phyloP scores from a whole-genome alignment of 1,284 basidiomycete genomes.

The Trametes sp. region DNA sequence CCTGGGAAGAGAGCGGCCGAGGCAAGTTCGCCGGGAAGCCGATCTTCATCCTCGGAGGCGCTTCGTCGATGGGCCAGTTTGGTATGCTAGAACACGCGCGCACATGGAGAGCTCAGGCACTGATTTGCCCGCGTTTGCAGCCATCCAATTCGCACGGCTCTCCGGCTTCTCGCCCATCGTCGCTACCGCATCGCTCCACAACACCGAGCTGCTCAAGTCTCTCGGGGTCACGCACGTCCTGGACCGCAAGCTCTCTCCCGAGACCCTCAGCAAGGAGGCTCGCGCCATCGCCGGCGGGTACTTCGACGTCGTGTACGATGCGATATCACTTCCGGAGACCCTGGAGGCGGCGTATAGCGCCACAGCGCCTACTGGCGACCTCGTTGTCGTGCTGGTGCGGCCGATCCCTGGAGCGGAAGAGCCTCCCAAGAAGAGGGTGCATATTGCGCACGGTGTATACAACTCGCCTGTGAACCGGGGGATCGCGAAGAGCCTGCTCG shows the following conservation, averaged over 20 bases:
- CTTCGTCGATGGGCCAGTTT: conserved; percentile 47
- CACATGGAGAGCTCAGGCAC: not conserved
- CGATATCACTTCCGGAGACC: conserved; percentile 31
- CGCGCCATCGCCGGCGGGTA: conserved; percentile 24
- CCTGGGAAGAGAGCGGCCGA: conserved; percentile 34
- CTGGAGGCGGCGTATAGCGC: conserved; percentile 35
- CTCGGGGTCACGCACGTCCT: conserved; percentile 37
- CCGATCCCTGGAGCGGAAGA: conserved; percentile 16
- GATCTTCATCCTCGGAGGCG: conserved; percentile 47
- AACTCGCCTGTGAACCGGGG: conserved; percentile 9
- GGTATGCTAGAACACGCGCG: conserved; percentile 23
- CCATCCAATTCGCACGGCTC: conserved; percentile 53
- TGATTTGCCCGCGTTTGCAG: conserved; percentile 14
- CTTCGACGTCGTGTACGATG: conserved; percentile 38
- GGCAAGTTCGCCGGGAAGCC: conserved; percentile 43
- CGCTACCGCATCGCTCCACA: conserved; percentile 53
- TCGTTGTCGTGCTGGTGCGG: conserved; percentile 27
- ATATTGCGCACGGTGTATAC: conserved; percentile 8
- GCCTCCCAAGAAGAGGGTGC: conserved; percentile 9
- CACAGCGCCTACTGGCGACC: conserved; percentile 35
- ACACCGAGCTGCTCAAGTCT: conserved; percentile 50
- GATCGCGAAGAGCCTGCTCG: conserved; percentile 6
- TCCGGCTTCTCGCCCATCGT: conserved; percentile 59
- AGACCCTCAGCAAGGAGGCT: conserved; percentile 14
- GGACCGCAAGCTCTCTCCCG: conserved; percentile 30